These are phyloP conservation scores for Sporisorium scitamineum DNA, from an alignment of 1,284 basidiomycete species.

Conservation along the genomic window DNA sequence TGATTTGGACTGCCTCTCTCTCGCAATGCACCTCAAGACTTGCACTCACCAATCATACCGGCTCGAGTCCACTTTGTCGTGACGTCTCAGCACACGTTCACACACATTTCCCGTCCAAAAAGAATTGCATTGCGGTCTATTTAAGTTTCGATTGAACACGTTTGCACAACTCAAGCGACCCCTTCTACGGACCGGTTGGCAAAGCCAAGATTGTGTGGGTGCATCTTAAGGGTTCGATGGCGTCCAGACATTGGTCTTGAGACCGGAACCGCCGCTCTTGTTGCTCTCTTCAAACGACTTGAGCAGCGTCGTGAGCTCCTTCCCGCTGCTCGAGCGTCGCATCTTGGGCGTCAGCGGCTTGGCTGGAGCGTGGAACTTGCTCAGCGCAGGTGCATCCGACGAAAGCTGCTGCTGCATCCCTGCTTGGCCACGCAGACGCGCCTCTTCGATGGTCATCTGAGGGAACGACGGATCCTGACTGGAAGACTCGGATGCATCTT, in stretches of 20 bases:
- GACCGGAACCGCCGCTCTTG: constrained; percentile 35
- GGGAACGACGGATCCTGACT: constrained; percentile 33
- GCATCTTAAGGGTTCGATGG: constrained; percentile 17
- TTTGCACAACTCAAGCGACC: background rate
- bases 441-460: constrained; percentile 59
- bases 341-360: constrained; percentile 57
- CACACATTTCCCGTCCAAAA: background rate
- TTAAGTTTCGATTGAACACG: background rate
- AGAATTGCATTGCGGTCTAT: background rate
- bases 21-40: too few relatives aligned
- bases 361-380: constrained; percentile 56
- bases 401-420: constrained; percentile 58
- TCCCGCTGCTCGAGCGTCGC: constrained; percentile 47
- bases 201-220: background rate
- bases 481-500: constrained; percentile 1
- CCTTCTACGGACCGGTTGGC: background rate
- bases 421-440: constrained; percentile 51
- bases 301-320: constrained; percentile 43
- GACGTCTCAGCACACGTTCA: background rate
- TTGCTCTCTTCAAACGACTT: constrained; percentile 50
- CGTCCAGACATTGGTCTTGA: constrained; percentile 54
- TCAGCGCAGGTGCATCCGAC: constrained; percentile 49
- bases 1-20: too few relatives aligned
- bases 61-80: too few relatives aligned
- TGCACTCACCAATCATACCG: too few relatives aligned